Percentiles rank a stretch among this genome's conserved stretches.
These are phyloP conservation scores for Sarocladium strictum DNA, from an alignment of 2,329 filamentous ascomycete genomes.

Conservation along the genomic window DNA sequence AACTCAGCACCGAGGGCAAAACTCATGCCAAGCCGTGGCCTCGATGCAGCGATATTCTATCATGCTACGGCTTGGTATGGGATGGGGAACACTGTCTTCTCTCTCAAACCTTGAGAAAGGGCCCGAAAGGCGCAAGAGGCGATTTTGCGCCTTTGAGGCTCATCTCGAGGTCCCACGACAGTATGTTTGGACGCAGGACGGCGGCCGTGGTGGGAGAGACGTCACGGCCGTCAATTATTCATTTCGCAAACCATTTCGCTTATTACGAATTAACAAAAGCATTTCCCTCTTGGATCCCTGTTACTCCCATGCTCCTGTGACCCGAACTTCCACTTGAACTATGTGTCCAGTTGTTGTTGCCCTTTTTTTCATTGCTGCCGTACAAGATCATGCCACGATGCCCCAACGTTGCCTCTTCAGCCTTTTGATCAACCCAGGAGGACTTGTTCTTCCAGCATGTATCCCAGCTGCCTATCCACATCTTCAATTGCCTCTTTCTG, in stretches of 20 bases:
- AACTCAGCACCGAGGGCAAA: neutral
- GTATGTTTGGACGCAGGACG: slow-evolving; percentile 21
- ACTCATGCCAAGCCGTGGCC: neutral
- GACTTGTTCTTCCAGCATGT: slow-evolving; percentile 1
- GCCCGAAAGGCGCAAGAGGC: slow-evolving; percentile 5
- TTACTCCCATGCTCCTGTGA: no score
- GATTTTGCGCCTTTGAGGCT: neutral
- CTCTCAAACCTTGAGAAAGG: slow-evolving; percentile 44
- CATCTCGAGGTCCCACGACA: slow-evolving; percentile 37
- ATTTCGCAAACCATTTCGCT: slow-evolving; percentile 3
- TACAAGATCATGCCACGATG: no score
- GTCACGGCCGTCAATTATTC: slow-evolving; percentile 37
- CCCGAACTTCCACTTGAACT: no score
- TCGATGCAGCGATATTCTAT: neutral
- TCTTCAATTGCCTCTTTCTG: neutral
- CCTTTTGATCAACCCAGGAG: neutral
- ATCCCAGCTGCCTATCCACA: neutral
- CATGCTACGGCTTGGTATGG: neutral
- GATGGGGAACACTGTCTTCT: slow-evolving; percentile 54
- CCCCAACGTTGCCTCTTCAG: no score
- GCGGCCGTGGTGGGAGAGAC: slow-evolving; percentile 56
- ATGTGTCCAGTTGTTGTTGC: no score
- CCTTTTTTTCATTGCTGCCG: no score
- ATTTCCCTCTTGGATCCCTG: neutral
- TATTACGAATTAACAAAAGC: neutral